Evolutionary conservation across 768 basidiomycete genomes (phyloP).

Genomic region (Podaxis rugospora): DNA sequence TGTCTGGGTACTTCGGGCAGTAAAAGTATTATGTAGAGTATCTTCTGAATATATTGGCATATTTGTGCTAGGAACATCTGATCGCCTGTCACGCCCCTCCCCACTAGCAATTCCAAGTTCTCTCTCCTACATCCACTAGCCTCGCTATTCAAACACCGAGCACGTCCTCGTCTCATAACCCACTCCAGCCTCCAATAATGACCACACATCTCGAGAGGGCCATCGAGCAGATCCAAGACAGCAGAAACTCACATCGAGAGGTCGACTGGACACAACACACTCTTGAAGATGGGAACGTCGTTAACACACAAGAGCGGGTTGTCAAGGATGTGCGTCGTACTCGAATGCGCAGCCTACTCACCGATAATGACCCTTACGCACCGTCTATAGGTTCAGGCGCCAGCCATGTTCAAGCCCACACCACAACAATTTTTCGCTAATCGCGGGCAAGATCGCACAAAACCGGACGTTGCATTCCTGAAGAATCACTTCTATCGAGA

Average conservation of each 20-base stretch:
- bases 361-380: conserved; percentile 5
- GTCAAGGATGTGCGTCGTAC: conserved; percentile 79
- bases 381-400: conserved; percentile 83
- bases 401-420: conserved; percentile 89
- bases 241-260: conserved; percentile 43
- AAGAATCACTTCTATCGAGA: conserved; percentile 99
- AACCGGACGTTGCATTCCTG: conserved; percentile 93
- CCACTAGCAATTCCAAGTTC: neutral
- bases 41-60: conserved; percentile 8
- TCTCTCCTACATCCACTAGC: conserved; percentile 10
- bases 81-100: conserved; percentile 8
- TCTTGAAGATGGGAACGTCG: conserved; percentile 87
- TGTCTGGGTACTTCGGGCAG: conserved; percentile 65
- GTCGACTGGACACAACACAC: conserved; percentile 91
- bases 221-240: conserved; percentile 60
- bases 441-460: conserved; percentile 68
- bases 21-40: conserved; percentile 8
- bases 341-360: neutral
- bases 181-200: conserved; percentile 27
- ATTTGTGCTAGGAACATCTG: conserved; percentile 6
- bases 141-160: conserved; percentile 8
- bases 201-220: conserved; percentile 59
- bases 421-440: conserved; percentile 90
- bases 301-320: conserved; percentile 92
- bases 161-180: conserved; percentile 5